Evolutionary conservation across 140 eudicot species (phyloP), one percentile per base, ranked within the genome.

Genomic region (Bidens hawaiensis): DNA sequence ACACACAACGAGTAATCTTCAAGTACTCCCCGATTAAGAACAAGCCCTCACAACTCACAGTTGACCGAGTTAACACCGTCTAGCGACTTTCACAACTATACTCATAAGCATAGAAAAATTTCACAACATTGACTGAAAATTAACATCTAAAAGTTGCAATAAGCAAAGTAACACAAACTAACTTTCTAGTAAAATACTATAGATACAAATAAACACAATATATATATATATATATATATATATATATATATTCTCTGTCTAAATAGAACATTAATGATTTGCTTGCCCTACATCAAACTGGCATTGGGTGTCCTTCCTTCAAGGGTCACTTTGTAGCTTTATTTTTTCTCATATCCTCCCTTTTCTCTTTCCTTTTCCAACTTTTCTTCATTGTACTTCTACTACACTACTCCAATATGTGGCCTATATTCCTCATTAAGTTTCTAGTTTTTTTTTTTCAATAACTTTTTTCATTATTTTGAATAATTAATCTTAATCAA

Each of bases 291-390:
- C 79, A 78, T 66, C 80, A 81, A 48, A n/a, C 62, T 82, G 87
- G 82, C 78, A 82, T 81, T 65, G 62, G 41, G 69, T 73, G 78
- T 72, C 82, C 54, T 69, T 67, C 72, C 73, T 71, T 71, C 55
- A 52, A 78, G 64, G 57, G 72, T 46, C 72, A 38, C 67, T 51
- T 72, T 72, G 65, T 52, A 53, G 52, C 65, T 43, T 72, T 65
- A 41, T 50, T 53, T 62, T 36, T 56, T 58, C 62, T 55, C 65
- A 42, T 62, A 40, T 40, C 57, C 27, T 65, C 63, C 66, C 58
- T 42, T 73, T 51, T 16, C 41, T 60, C 53, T 60, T 56, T 43
- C 52, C 26, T 65, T 55, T 64, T 18, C 60, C 78, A 62, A 59
- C 60, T 55, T 74, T 67, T 30, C 51, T 58, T 62, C 73, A 46